Base-by-base conservation (phyloP, 1,139 yeast genomes). In the Zygoascus meyerae region DNA sequence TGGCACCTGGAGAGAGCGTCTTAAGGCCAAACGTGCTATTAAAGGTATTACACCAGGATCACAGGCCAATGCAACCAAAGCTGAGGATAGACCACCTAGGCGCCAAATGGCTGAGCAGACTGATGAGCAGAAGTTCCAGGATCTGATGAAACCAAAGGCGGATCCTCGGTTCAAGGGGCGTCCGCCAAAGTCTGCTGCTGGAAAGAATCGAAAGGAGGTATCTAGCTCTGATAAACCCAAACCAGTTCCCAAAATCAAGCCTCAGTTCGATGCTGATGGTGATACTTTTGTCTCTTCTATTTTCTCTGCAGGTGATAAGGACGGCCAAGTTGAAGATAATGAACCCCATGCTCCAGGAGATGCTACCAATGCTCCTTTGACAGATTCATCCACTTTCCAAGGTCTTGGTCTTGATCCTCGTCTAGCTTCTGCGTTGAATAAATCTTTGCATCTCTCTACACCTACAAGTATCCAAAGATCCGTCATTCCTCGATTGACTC, bases 381-480 rank as follows among this genome's bases (percentile, higher is more conserved):
- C 71, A 17, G 94, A 83, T 58, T 73, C 83, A 2, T 75, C 83
- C 1, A 70, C 82, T 1, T 92, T 92, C 58, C 73, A 69, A 21
- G 86, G 86, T 0, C 69, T 90, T 42, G 95, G 95, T 0, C 67
- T 90, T 26, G 75, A 77, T 52, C 77, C 74, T 1, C 65, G 67
- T 40, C 64, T 92, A 40, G 62, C 75, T 1, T 64, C 65, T 8
- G 86, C 83, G 58, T 66, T 92, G 50, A 69, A 72, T 1, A 78
- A 77, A 2, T 75, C 75, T 45, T 70, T 87, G 69, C 69, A 75
- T 38, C 77, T 86, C 60, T 65, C 70, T 36, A 73, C 79, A 16
- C 98, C 98, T 1, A 92, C 98, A 0, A 79, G 79, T 56, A 87
- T 92, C 54, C 98, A 92, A 66, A 75, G 86, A 54, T 69, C 82